These are phyloP conservation scores for Trichoderma hamatum DNA, from an alignment of 2,329 filamentous ascomycete species.

Conservation along the genomic window DNA sequence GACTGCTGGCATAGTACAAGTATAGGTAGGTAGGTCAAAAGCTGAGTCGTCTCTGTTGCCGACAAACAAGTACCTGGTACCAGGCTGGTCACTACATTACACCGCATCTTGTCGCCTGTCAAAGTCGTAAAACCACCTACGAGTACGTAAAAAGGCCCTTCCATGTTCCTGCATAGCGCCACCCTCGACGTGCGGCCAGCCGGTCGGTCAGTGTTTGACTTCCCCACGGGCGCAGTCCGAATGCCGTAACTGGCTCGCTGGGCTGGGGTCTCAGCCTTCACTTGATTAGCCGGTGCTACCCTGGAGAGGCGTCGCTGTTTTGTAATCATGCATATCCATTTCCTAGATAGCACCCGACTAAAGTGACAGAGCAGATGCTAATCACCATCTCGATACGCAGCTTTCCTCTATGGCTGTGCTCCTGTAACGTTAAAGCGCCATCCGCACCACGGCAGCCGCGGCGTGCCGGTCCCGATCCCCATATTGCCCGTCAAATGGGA, in stretches of 20 bases:
- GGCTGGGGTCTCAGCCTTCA: background rate
- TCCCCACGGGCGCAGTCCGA: conserved; percentile 12
- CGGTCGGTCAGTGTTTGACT: background rate
- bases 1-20: background rate
- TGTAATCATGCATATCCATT: conserved; percentile 4
- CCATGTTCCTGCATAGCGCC: conserved; percentile 21
- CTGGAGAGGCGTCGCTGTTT: background rate
- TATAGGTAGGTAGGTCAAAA: background rate
- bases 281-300: conserved; percentile 10
- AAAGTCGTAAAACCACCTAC: background rate
- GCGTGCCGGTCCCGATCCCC: conserved; percentile 17
- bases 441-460: conserved; percentile 11
- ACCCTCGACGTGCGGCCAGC: conserved; percentile 12
- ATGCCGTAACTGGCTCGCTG: background rate
- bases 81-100: background rate
- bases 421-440: background rate
- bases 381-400: background rate
- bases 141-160: background rate
- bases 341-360: background rate
- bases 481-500: conserved; percentile 6
- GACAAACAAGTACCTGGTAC: background rate
- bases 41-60: background rate
- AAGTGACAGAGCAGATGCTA: background rate
- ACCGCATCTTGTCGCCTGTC: background rate
- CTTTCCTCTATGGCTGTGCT: background rate